These are phyloP conservation scores for Trapa bicornis DNA, from an alignment of 345 rosid species.

Conservation along the genomic window DNA sequence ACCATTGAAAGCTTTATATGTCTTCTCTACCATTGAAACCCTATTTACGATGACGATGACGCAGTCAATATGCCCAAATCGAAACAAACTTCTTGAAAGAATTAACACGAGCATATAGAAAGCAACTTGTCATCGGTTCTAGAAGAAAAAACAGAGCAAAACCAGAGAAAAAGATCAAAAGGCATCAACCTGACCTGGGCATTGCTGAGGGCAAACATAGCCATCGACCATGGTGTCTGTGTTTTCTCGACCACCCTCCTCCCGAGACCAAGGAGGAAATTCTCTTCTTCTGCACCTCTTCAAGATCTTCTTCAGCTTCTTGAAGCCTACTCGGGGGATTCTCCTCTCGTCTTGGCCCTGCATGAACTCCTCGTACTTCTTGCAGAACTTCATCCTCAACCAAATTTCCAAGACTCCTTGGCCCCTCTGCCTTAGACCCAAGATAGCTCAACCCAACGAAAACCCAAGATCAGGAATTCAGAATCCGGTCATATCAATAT, in stretches of 20 bases:
- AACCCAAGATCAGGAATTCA: not conserved
- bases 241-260: not conserved
- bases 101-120: too few species aligned
- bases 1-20: too few species aligned
- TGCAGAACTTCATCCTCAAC: constrained; percentile 70
- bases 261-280: constrained; percentile 20
- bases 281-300: constrained; percentile 44
- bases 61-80: not conserved
- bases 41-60: too few species aligned
- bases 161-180: not conserved
- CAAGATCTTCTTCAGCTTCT: constrained; percentile 73
- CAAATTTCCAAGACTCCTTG: not conserved
- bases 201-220: constrained; percentile 9
- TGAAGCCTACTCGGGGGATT: constrained; percentile 72
- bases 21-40: not conserved
- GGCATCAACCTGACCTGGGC: constrained; percentile 13
- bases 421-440: too few species aligned
- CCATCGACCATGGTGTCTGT: not conserved
- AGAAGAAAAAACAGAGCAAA: not conserved
- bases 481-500: not conserved
- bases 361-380: constrained; percentile 76
- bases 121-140: too few species aligned
- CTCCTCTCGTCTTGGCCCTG: constrained; percentile 46
- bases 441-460: not conserved
- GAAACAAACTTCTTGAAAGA: too few species aligned